These are phyloP conservation scores for Talaromyces piceae DNA, from an alignment of 2,329 filamentous ascomycete genomes.

Conservation along the genomic window DNA sequence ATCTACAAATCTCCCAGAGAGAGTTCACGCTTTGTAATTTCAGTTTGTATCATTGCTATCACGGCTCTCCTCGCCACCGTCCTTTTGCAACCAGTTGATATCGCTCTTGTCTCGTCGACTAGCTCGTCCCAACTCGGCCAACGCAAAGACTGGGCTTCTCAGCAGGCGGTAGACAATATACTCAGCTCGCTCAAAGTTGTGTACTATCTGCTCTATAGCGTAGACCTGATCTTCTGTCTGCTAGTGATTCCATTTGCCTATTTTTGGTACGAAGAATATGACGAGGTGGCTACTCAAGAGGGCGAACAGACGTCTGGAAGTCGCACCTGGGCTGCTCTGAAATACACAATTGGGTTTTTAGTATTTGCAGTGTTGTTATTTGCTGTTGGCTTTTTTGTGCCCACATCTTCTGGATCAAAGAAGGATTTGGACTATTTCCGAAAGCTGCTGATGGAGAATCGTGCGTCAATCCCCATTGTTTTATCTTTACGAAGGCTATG, in stretches of 20 bases:
- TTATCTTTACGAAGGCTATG: constrained; percentile 4
- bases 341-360: constrained; percentile 84
- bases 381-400: constrained; percentile 88
- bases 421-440: constrained; percentile 88
- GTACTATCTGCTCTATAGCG: constrained; percentile 87
- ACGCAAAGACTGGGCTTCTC: constrained; percentile 93
- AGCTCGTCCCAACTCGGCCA: constrained; percentile 64
- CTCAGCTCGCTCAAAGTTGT: constrained; percentile 74
- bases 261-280: constrained; percentile 97
- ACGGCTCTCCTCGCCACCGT: constrained; percentile 85
- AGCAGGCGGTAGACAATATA: constrained; percentile 69
- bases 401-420: constrained; percentile 62
- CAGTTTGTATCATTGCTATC: constrained; percentile 78
- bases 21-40: constrained; percentile 71
- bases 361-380: constrained; percentile 69
- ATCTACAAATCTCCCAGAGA: constrained; percentile 86
- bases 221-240: constrained; percentile 84
- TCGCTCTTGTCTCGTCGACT: constrained; percentile 88
- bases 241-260: constrained; percentile 91
- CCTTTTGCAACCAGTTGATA: constrained; percentile 86
- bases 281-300: constrained; percentile 78
- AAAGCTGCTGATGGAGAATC: constrained; percentile 72
- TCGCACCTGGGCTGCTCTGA: constrained; percentile 74
- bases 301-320: constrained; percentile 63
- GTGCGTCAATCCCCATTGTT: constrained; percentile 33